Evolutionary conservation across 1,284 basidiomycete species (phyloP), one percentile per base, ranked within the genome.

Genomic region (Cystobasidiaceae sp.): DNA sequence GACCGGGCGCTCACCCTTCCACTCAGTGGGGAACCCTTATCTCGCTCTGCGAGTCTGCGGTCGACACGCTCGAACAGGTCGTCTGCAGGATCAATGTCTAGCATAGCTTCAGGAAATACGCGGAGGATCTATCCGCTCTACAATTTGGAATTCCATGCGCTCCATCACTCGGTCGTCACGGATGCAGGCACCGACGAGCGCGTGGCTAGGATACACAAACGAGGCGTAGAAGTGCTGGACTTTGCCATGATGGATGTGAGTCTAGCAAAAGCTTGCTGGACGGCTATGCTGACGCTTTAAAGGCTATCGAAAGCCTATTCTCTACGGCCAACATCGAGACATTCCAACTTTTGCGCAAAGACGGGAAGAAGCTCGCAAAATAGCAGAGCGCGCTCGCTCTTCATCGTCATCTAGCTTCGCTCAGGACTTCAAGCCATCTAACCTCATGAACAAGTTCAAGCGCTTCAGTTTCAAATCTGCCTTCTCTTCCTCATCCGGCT

Each of bases 151-250:
- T 89, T 88, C 2, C 93, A 98, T 78, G 90, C 90, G 70, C 90
- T 97, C 64, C 83, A 94, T 80, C 87, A 91, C 9, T 93, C 93
- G 68, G 86, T 87, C 30, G 86, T 96, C 63, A 85, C 90, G 32
- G 91, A 93, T 73, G 90, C 90, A 0, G 69, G 93, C 92, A 98
- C 94, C 0, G 94, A 97, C 70, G 89, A 89, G 30, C 91, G 90
- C 76, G 87, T 98, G 11, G 93, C 93, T 17, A 91, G 88, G 74
- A 96, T 96, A 75, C 81, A 83, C 69, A 90, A 86, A 73, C 85
- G 88, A 15, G 87, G 89, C 0, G 79, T 79, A 32, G 78, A 79
- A 19, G 67, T 79, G 21, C 67, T 73, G 19, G 76, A 72, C 0
- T 73, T 79, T 37, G 77, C 74, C n/a, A 67, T 75, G 21, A 69